These are phyloP conservation scores for Leishmania mexicana DNA, from an alignment of 208 protist species.

Conservation along the genomic window DNA sequence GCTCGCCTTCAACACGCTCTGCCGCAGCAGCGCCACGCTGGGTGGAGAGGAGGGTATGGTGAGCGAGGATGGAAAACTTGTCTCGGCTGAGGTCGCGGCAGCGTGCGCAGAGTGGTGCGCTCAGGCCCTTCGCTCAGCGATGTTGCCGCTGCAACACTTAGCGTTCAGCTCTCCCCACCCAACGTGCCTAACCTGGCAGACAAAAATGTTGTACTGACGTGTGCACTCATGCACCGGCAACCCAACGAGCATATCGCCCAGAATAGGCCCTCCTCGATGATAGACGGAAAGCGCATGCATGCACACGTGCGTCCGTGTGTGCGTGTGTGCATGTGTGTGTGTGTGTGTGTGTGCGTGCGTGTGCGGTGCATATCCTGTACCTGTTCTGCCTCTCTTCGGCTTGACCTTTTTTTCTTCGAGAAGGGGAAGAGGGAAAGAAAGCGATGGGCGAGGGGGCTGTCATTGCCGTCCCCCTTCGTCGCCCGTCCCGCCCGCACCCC, in stretches of 20 bases:
- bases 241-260: neutral
- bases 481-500: too few relatives aligned
- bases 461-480: neutral
- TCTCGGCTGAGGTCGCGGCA: constrained; percentile 33
- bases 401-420: neutral
- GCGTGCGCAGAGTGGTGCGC: constrained; percentile 41
- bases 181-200: constrained; percentile 3
- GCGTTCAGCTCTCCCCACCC: constrained; percentile 2
- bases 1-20: constrained; percentile 42
- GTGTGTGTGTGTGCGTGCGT: neutral
- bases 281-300: neutral
- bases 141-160: constrained; percentile 33
- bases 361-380: neutral
- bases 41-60: constrained; percentile 40
- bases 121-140: constrained; percentile 23
- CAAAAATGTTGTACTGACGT: constrained; percentile 13
- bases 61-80: constrained; percentile 35
- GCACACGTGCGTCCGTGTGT: neutral
- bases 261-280: neutral
- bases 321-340: neutral
- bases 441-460: neutral
- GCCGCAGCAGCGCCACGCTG: constrained; percentile 29
- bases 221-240: neutral
- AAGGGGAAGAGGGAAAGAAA: neutral
- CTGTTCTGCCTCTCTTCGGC: neutral